These are phyloP conservation scores for Saccharomyces kudriavzevii DNA, from an alignment of 805 yeast genomes.

Conservation along the genomic window DNA sequence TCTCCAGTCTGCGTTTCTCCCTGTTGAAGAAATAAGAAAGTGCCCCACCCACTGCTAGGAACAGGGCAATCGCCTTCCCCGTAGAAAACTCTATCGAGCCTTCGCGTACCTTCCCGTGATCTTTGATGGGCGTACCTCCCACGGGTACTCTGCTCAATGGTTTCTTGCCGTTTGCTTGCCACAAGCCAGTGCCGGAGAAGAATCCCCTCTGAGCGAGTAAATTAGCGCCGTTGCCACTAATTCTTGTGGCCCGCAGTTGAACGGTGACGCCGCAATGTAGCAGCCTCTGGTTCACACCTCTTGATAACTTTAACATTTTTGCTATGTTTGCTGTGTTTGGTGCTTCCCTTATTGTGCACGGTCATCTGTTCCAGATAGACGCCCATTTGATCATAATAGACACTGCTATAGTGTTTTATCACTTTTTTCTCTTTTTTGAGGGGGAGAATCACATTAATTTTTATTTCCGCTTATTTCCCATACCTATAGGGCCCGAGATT, in stretches of 20 bases:
- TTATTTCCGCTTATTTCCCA: background rate
- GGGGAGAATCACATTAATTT: background rate
- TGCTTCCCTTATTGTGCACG: background rate
- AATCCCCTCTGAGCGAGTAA: background rate
- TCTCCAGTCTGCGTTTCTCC: constrained; percentile 68
- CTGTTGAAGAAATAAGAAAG: constrained; percentile 61
- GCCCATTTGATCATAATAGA: background rate
- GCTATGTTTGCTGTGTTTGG: background rate
- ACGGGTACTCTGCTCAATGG: constrained; percentile 77
- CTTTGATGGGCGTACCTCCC: constrained; percentile 42
- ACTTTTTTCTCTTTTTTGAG: background rate
- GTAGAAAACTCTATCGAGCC: constrained; percentile 58
- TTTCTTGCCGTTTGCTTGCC: constrained; percentile 30
- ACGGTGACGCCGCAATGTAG: background rate
- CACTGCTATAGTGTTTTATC: background rate
- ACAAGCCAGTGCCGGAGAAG: background rate
- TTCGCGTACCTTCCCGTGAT: constrained; percentile 33
- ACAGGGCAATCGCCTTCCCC: constrained; percentile 72
- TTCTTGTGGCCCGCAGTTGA: background rate
- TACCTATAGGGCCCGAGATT: background rate
- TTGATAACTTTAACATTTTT: background rate
- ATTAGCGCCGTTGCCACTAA: background rate
- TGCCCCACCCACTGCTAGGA: constrained; percentile 62
- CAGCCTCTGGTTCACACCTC: background rate
- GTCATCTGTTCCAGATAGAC: background rate